Evolutionary conservation across 2,329 filamentous ascomycete genomes (phyloP), one percentile per base, ranked within the genome.

Genomic region (Neopestalotiopsis rosae): DNA sequence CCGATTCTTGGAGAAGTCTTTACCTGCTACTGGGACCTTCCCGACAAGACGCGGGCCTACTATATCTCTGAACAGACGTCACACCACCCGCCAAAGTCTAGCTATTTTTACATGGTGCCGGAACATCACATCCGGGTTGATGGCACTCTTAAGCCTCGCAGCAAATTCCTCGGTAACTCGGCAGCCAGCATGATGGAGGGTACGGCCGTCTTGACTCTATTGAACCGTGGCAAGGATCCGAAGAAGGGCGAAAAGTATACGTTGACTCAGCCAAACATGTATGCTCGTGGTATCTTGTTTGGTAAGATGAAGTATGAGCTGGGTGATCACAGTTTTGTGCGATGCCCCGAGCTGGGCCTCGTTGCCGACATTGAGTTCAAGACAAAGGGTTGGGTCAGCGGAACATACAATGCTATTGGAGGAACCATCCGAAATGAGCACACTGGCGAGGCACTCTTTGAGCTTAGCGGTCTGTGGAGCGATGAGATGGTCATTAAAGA

Each of bases 301-400:
- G 96, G 96, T 62, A 98, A 98, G 81, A 98, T 99, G 96, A 98
- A 98, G 81, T 99, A 98, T 81, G 96, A 99, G 83, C 89, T 99
- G 7, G 96, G 95, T 72, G 95, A 98, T 79, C 95, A 97, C 83
- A 97, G 95, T 79, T 94, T 94, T 75, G 93, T 99, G 24, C 89
- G 91, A 73, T 98, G 96, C 79, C 94, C 95, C 0, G 95, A 98
- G 79, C 88, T 94, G 20, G 91, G 94, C 69, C 86, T 99, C 20
- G 88, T 90, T 32, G 95, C 94, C 70, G 95, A 99, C 78, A 90
- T 99, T 70, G 96, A 99, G 73, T 99, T 99, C 88, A 98, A 98
- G 84, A 97, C 94, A 66, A 98, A 98, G 82, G 96, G 96, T 5
- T 99, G 97, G 88, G 95, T 99, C 72, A 92, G 94, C 66, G 96